A percentile compares a stretch with the other conserved stretches of the same genome.
These are phyloP conservation scores for Phytophthora ohioensis DNA, from an alignment of 352 stramenopile genomes.

Conservation along the genomic window DNA sequence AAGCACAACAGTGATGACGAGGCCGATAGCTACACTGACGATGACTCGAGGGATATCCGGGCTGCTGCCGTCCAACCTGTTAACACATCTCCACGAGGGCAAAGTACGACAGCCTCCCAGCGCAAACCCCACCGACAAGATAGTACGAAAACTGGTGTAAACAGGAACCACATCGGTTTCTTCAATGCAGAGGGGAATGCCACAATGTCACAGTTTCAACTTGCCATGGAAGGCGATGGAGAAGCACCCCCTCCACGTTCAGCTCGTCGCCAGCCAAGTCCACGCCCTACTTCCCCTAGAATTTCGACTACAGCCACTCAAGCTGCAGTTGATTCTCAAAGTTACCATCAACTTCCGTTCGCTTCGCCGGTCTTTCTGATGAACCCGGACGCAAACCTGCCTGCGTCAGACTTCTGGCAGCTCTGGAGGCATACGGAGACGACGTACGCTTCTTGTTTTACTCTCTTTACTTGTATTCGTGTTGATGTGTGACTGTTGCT, in stretches of 20 bases:
- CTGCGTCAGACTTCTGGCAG: slow-evolving; percentile 40
- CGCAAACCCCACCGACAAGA: slow-evolving; percentile 16
- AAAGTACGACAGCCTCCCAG: slow-evolving; percentile 10
- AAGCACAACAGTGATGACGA: slow-evolving; percentile 34
- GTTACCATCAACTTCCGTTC: slow-evolving; percentile 56
- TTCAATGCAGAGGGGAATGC: slow-evolving; percentile 54
- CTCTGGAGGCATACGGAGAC: slow-evolving; percentile 72
- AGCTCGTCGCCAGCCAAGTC: slow-evolving; percentile 18
- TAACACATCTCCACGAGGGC: slow-evolving; percentile 17
- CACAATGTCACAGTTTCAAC: slow-evolving; percentile 27
- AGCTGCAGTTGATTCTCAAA: slow-evolving; percentile 22
- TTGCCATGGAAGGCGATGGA: slow-evolving; percentile 37
- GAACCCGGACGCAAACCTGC: slow-evolving; percentile 40
- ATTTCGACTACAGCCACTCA: neutral
- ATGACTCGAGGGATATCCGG: slow-evolving; percentile 2
- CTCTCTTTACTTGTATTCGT: neutral
- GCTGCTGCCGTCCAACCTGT: slow-evolving; percentile 22
- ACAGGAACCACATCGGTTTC: slow-evolving; percentile 44
- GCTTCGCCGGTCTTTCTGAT: slow-evolving; percentile 68
- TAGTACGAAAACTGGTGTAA: slow-evolving; percentile 15
- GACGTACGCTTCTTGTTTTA: slow-evolving; percentile 49
- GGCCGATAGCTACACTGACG: slow-evolving; percentile 17
- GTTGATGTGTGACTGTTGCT: neutral
- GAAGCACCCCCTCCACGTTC: slow-evolving; percentile 17
- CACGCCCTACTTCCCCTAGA: slow-evolving; percentile 22